Conservation (phyloP, 306 rosid species). For the Coriaria nepalensis region DNA sequence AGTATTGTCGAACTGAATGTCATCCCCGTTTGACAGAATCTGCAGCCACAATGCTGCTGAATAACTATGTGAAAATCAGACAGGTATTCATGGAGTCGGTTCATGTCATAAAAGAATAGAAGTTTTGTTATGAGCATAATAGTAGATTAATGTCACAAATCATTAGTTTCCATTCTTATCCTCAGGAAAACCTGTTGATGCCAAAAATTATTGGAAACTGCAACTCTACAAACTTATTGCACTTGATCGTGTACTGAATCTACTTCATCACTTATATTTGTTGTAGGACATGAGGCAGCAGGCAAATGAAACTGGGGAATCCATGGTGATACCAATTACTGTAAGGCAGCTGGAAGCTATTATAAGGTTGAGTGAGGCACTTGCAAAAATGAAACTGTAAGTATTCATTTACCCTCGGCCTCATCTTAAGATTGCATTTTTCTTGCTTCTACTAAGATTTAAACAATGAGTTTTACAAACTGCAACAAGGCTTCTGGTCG, state of each 20-base stretch:
- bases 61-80: constrained; percentile 81
- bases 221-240: too few species aligned
- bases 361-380: constrained; percentile 84
- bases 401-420: constrained; percentile 13
- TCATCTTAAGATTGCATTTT: neutral
- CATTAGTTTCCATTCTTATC: neutral
- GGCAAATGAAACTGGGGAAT: constrained; percentile 87
- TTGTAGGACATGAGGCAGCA: constrained; percentile 91
- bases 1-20: constrained; percentile 67
- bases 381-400: constrained; percentile 95
- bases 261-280: neutral
- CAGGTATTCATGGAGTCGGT: constrained; percentile 46
- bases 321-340: constrained; percentile 84
- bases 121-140: neutral
- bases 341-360: constrained; percentile 98
- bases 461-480: neutral
- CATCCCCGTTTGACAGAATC: constrained; percentile 79
- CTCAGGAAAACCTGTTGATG: constrained; percentile 6
- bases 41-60: constrained; percentile 58
- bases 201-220: neutral
- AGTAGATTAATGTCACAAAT: too few species aligned
- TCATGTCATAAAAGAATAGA: neutral
- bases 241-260: neutral
- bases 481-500: neutral
- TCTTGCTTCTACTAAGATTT: neutral